phyloP scores from a whole-genome alignment of 2,329 filamentous ascomycete species.

The Aspergillus aculeatus region DNA sequence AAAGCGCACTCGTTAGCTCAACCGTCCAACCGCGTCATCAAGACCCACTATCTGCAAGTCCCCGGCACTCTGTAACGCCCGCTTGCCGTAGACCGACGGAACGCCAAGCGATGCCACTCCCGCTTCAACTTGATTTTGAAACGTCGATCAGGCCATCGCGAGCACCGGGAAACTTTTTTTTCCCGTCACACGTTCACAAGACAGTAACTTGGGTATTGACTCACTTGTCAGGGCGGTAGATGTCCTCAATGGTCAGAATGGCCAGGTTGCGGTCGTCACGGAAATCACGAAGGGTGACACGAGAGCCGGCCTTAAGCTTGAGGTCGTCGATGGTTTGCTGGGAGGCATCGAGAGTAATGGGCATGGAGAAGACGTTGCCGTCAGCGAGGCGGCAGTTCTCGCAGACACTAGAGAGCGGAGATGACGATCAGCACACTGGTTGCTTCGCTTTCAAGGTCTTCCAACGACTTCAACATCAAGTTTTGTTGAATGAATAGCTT shows the following conservation, averaged over 20 bases:
- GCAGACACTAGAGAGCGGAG: conserved; percentile 65
- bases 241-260: conserved; percentile 91
- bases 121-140: background rate
- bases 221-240: conserved; percentile 95
- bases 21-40: conserved; percentile 29
- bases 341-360: conserved; percentile 87
- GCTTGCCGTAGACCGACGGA: background rate
- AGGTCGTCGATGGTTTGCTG: conserved; percentile 71
- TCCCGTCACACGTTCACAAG: background rate
- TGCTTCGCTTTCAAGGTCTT: background rate
- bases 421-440: conserved; percentile 14
- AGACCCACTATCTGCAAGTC: conserved; percentile 20
- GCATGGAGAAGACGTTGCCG: conserved; percentile 92
- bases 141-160: conserved; percentile 2
- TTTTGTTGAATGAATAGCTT: background rate
- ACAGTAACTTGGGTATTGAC: conserved; percentile 29
- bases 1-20: conserved; percentile 16
- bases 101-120: background rate
- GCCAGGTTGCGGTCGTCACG: conserved; percentile 94
- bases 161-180: background rate
- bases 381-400: conserved; percentile 80
- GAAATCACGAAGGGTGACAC: conserved; percentile 88
- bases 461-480: conserved; percentile 5
- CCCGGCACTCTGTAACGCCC: background rate
- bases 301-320: conserved; percentile 74